A percentile compares a stretch with the other conserved stretches of the same genome.
Conservation (phyloP, 306 rosid species). For the Chamaecrista fasciculata region DNA sequence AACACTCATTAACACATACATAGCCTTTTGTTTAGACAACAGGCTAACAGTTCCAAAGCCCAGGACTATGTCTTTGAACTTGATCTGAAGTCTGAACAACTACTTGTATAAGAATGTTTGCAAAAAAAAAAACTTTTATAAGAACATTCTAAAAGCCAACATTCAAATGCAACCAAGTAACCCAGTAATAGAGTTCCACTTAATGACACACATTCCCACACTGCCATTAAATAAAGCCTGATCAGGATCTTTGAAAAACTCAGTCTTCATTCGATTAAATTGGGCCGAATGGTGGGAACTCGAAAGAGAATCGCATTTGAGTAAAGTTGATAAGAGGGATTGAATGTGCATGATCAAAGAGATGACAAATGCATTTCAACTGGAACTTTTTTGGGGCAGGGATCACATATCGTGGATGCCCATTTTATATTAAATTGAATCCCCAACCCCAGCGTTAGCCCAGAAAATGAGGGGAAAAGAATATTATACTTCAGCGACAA, state of each 20-base stretch:
- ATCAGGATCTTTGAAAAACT: not conserved
- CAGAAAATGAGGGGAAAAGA: not conserved
- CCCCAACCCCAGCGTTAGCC: not conserved
- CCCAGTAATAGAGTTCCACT: not conserved
- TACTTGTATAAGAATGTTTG: not conserved
- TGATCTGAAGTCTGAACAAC: not conserved
- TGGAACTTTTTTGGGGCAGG: not conserved
- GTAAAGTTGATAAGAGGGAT: not conserved
- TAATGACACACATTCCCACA: not conserved
- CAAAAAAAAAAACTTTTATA: not conserved
- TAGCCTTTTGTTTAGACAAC: not conserved
- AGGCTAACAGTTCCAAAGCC: not conserved
- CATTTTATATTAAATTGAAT: not conserved
- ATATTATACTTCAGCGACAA: not conserved
- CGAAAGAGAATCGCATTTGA: not conserved
- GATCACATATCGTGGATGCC: not conserved
- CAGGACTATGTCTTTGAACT: not conserved
- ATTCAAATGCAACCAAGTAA: not conserved
- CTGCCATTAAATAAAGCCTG: not conserved
- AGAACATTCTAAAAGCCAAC: not conserved
- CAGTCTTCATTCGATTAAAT: not conserved
- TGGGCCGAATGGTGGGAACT: not conserved
- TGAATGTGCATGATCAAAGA: not conserved
- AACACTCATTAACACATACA: not conserved
- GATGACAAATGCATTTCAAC: not conserved